phyloP scores from a whole-genome alignment of 805 yeast genomes.

The Candida nanaspora region DNA sequence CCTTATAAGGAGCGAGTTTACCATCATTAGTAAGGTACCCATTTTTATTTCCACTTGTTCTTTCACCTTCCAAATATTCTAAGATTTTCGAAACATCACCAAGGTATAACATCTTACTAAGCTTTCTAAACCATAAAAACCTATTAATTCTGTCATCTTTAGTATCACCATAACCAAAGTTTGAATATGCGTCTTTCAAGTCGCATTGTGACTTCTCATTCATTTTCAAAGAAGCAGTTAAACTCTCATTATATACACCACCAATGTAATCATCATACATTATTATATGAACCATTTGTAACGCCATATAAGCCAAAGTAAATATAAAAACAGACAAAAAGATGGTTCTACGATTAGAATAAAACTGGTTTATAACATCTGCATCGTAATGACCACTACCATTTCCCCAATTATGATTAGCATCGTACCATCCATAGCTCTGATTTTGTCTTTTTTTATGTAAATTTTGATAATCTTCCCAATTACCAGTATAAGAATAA shows the following conservation, averaged over 20 bases:
- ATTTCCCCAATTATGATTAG: conserved; percentile 20
- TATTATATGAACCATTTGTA: conserved; percentile 24
- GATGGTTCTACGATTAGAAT: conserved; percentile 21
- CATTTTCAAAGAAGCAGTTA: conserved; percentile 14
- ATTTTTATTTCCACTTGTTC: conserved; percentile 1
- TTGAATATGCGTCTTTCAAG: conserved; percentile 34
- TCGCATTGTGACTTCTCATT: conserved; percentile 36
- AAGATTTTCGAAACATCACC: conserved; percentile 18
- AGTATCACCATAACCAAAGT: conserved; percentile 45
- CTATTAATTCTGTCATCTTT: conserved; percentile 46
- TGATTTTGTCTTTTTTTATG: background rate
- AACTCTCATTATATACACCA: conserved; percentile 16
- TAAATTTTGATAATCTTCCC: conserved; percentile 22
- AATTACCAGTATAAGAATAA: conserved; percentile 14
- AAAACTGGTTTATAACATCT: conserved; percentile 15
- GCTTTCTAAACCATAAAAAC: conserved; percentile 47
- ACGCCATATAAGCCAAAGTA: conserved; percentile 17
- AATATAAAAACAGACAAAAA: conserved; percentile 19
- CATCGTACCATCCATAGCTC: conserved; percentile 14
- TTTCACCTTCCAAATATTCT: conserved; percentile 11
- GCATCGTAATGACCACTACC: conserved; percentile 16
- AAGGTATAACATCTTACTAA: conserved; percentile 18
- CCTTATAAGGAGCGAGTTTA: background rate
- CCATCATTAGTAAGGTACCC: background rate
- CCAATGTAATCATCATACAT: conserved; percentile 25